A percentile compares a stretch with the other conserved stretches of the same genome.
phyloP scores from a whole-genome alignment of 306 rosid genomes.

The Gynostemma pentaphyllum region DNA sequence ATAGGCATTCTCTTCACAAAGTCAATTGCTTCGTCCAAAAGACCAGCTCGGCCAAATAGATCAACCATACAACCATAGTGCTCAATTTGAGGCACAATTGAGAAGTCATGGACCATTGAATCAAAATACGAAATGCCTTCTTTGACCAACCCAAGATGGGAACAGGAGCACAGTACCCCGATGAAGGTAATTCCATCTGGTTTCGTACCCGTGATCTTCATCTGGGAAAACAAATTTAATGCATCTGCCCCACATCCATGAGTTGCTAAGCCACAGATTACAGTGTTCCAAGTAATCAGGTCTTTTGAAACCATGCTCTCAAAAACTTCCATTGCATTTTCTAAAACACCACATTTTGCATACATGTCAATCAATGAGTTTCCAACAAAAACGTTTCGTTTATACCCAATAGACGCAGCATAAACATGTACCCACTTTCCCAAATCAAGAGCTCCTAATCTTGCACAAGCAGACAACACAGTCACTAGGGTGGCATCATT shows the following conservation, averaged over 20 bases:
- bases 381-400: slow-evolving; percentile 41
- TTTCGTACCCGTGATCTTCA: slow-evolving; percentile 40
- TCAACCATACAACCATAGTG: slow-evolving; percentile 54
- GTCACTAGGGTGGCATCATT: slow-evolving; percentile 57
- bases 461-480: slow-evolving; percentile 54
- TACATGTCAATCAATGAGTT: slow-evolving; percentile 58
- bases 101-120: slow-evolving; percentile 44
- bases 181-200: slow-evolving; percentile 48
- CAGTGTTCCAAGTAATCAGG: slow-evolving; percentile 38
- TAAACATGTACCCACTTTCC: slow-evolving; percentile 43
- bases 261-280: slow-evolving; percentile 37
- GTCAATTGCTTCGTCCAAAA: slow-evolving; percentile 42
- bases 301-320: slow-evolving; percentile 32
- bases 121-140: slow-evolving; percentile 40
- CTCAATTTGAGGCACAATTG: slow-evolving; percentile 42
- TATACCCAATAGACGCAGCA: slow-evolving; percentile 39
- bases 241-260: slow-evolving; percentile 56
- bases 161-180: slow-evolving; percentile 55
- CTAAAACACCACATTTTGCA: slow-evolving; percentile 68
- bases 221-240: slow-evolving; percentile 39
- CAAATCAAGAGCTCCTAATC: slow-evolving; percentile 72
- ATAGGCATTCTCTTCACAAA: slow-evolving; percentile 59
- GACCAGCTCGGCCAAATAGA: slow-evolving; percentile 46
- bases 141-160: slow-evolving; percentile 58
- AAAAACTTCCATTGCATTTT: slow-evolving; percentile 42